Conservation (phyloP, 495 filamentous ascomycete genomes). For the Penicillium coffeae region DNA sequence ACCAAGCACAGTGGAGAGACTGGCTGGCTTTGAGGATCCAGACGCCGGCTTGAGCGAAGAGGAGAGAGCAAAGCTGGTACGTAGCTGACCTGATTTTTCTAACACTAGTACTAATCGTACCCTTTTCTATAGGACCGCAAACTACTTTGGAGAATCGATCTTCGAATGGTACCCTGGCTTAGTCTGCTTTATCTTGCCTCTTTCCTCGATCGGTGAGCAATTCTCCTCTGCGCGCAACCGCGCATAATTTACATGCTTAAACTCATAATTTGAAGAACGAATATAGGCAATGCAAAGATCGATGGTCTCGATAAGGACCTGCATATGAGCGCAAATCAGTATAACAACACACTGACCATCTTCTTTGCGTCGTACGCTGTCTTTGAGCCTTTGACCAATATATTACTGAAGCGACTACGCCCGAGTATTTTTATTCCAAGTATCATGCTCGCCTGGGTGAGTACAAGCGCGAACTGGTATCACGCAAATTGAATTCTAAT, state of each 20-base stretch:
- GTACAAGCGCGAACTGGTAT: too few relatives aligned
- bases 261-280: conserved; percentile 42
- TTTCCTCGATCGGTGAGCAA: conserved; percentile 68
- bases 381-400: conserved; percentile 83
- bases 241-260: not conserved
- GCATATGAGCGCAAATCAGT: conserved; percentile 61
- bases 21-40: conserved; percentile 50
- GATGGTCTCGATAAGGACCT: conserved; percentile 65
- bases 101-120: too few relatives aligned
- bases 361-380: conserved; percentile 92
- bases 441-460: conserved; percentile 56
- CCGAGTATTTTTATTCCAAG: conserved; percentile 65
- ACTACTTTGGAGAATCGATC: conserved; percentile 67
- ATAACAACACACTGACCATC: conserved; percentile 74
- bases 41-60: conserved; percentile 64
- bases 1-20: conserved; percentile 4
- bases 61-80: conserved; percentile 64
- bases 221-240: not conserved
- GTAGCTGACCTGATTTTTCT: too few relatives aligned
- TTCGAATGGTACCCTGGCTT: conserved; percentile 74
- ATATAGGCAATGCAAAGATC: conserved; percentile 87
- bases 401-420: conserved; percentile 74
- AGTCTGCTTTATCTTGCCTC: conserved; percentile 80
- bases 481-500: too few relatives aligned
- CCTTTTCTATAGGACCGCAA: conserved; percentile 67